A percentile compares a stretch with the other conserved stretches of the same genome.
Conservation (phyloP, 176 grass and related monocot species). For the Musa schizocarpa region DNA sequence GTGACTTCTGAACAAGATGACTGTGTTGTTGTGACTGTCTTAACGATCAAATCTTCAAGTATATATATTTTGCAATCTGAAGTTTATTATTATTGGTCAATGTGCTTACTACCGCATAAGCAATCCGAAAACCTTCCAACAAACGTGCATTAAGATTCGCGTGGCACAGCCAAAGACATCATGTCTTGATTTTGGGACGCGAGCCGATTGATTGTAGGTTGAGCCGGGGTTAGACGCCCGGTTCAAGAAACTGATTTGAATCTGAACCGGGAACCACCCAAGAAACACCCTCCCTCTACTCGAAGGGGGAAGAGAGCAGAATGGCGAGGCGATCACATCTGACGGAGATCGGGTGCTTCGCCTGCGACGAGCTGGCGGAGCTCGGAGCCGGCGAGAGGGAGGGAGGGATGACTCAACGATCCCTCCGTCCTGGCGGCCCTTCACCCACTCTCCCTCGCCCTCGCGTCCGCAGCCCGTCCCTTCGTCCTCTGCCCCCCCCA, state of each 20-base stretch:
- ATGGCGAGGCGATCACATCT: constrained; percentile 63
- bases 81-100: neutral
- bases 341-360: constrained; percentile 60
- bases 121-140: no score
- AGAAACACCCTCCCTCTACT: no score
- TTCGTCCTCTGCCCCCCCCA: constrained; percentile 28
- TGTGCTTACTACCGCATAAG: no score
- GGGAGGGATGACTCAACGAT: constrained; percentile 75
- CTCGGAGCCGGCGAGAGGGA: constrained; percentile 58
- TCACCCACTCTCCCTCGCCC: constrained; percentile 27
- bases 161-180: no score
- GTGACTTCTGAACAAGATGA: neutral
- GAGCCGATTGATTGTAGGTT: no score
- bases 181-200: no score
- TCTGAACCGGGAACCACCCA: no score
- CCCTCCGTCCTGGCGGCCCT: constrained; percentile 45
- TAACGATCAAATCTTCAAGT: neutral
- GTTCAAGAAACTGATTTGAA: no score
- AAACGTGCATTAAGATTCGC: no score
- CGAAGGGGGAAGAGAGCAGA: neutral
- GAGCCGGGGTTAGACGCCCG: no score
- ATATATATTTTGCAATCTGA: neutral
- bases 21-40: neutral
- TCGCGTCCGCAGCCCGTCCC: constrained; percentile 44
- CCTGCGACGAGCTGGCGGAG: constrained; percentile 35